Evolutionary conservation across 2,329 filamentous ascomycete genomes (phyloP).

Genomic region (Plectosphaerella cucumerina): DNA sequence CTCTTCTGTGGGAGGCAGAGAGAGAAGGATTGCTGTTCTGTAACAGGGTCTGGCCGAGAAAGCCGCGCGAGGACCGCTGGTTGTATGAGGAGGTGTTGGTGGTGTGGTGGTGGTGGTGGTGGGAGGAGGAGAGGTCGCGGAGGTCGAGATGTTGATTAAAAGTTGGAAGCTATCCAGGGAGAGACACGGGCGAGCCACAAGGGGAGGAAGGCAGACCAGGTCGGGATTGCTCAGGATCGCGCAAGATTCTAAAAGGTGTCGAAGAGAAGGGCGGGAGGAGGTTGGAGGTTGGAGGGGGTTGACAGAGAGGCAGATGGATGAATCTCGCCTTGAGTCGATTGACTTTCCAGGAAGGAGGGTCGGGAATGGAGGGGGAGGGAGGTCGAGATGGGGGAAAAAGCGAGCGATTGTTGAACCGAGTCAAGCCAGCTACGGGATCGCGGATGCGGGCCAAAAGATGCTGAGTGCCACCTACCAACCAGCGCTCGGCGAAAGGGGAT

Average conservation of each 20-base stretch:
- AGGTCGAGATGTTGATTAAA: constrained; percentile 1
- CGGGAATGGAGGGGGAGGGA: neutral
- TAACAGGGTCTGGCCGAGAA: constrained; percentile 4
- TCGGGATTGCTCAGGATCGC: neutral
- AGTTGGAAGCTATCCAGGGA: neutral
- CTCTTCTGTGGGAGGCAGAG: neutral
- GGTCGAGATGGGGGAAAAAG: constrained; percentile 9
- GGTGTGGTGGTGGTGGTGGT: neutral
- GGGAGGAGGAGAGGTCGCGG: neutral
- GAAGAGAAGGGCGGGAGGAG: neutral
- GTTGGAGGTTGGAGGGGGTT: neutral
- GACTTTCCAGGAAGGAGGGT: neutral
- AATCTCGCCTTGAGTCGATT: neutral
- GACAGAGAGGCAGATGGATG: neutral
- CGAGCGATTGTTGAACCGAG: constrained; percentile 14
- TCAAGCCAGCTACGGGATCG: constrained; percentile 1
- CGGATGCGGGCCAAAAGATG: neutral
- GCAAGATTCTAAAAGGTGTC: too few relatives aligned
- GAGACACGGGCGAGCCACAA: neutral
- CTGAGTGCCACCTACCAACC: neutral
- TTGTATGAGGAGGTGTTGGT: neutral
- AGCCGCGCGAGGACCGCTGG: neutral
- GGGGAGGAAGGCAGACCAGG: neutral
- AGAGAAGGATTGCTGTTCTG: neutral
- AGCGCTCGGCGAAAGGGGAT: too few relatives aligned